Evolutionary conservation across 257 asterid species (phyloP).

Genomic region (Solanum etuberosum): DNA sequence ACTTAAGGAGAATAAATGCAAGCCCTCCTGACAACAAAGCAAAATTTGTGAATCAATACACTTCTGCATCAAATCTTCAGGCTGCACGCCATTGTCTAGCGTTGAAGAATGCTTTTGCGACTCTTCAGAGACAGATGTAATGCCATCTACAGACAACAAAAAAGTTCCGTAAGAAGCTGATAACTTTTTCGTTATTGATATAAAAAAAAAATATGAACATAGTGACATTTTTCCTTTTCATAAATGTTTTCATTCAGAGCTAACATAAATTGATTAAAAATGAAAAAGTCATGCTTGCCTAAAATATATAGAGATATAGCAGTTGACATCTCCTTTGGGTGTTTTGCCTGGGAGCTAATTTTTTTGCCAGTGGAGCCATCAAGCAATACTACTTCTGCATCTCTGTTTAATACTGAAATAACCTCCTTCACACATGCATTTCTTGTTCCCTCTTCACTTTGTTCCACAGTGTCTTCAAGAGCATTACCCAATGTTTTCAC

Average conservation of each 20-base stretch:
- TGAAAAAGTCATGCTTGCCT: slow-evolving; percentile 44
- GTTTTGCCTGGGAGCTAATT: slow-evolving; percentile 38
- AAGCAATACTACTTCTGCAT: slow-evolving; percentile 48
- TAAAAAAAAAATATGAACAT: neutral
- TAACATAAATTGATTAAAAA: neutral
- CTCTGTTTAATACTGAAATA: slow-evolving; percentile 48
- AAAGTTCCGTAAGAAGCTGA: slow-evolving; percentile 12
- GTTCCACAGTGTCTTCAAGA: slow-evolving; percentile 18
- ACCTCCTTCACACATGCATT: slow-evolving; percentile 36
- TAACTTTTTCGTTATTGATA: neutral
- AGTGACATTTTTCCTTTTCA: neutral
- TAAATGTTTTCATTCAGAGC: neutral
- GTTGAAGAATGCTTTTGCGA: slow-evolving; percentile 21
- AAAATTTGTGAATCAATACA: slow-evolving; percentile 36
- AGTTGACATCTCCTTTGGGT: slow-evolving; percentile 36
- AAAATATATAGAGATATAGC: slow-evolving; percentile 59
- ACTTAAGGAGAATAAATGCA: slow-evolving; percentile 38
- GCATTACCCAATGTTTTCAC: slow-evolving; percentile 25
- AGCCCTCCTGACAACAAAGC: slow-evolving; percentile 65
- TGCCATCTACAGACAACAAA: slow-evolving; percentile 51
- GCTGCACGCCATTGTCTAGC: slow-evolving; percentile 15
- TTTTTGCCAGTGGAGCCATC: slow-evolving; percentile 46
- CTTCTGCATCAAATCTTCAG: slow-evolving; percentile 12
- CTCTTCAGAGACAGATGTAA: slow-evolving; percentile 28
- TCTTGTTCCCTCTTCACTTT: slow-evolving; percentile 29